Evolutionary conservation across 2,329 filamentous ascomycete species (phyloP).

Genomic region (Aspergillus fijiensis): DNA sequence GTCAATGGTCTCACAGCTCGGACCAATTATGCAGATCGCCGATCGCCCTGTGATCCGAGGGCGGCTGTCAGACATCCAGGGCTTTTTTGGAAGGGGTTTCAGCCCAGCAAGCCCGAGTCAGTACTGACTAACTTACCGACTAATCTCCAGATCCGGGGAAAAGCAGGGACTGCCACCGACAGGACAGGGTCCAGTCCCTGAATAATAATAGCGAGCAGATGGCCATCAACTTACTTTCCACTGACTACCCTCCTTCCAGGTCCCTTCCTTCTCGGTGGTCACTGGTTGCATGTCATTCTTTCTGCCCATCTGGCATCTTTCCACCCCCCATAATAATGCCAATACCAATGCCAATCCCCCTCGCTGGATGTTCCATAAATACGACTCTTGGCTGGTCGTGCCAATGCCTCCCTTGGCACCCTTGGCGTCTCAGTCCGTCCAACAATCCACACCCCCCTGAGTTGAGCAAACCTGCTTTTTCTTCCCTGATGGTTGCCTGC

Average conservation of each 20-base stretch:
- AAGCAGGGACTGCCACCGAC: not conserved
- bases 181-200: not conserved
- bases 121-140: no score
- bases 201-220: not conserved
- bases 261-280: not conserved
- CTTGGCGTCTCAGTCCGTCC: slow-evolving; percentile 8
- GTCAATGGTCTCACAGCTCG: not conserved
- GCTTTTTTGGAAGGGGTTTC: not conserved
- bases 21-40: not conserved
- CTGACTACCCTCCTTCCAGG: not conserved
- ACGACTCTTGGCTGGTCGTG: slow-evolving; percentile 5
- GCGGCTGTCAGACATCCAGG: not conserved
- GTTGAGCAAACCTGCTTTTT: not conserved
- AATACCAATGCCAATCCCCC: not conserved
- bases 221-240: no score
- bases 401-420: not conserved
- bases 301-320: not conserved
- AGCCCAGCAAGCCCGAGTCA: not conserved
- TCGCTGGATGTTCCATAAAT: not conserved
- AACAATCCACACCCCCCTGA: not conserved
- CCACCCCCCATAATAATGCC: not conserved
- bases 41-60: not conserved
- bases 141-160: slow-evolving; percentile 4
- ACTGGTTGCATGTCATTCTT: not conserved
- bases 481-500: slow-evolving; percentile 4